Evolutionary conservation across 306 rosid species (phyloP).

Genomic region (Lathyrus aphaca): DNA sequence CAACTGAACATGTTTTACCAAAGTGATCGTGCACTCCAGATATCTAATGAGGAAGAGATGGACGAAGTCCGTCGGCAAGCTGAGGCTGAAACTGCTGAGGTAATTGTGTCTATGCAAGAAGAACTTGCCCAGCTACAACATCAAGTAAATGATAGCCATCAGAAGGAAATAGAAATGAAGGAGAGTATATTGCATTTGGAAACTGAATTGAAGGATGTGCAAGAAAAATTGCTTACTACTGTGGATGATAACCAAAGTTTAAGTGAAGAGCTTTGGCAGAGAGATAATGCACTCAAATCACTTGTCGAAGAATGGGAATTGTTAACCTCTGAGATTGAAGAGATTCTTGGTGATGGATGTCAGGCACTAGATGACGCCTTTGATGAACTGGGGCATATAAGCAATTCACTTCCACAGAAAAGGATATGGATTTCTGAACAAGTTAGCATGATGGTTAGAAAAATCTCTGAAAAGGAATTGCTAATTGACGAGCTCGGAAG

Average conservation of each 20-base stretch:
- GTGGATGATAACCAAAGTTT: constrained; percentile 58
- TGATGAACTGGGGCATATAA: constrained; percentile 62
- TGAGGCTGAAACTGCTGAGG: constrained; percentile 96
- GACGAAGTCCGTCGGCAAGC: constrained; percentile 80
- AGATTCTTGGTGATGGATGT: constrained; percentile 71
- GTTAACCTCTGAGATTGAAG: constrained; percentile 78
- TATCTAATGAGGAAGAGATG: constrained; percentile 85
- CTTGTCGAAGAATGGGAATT: constrained; percentile 74
- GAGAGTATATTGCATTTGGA: constrained; percentile 54
- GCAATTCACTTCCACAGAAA: constrained; percentile 75
- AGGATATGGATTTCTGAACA: constrained; percentile 96
- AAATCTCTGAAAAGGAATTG: constrained; percentile 76
- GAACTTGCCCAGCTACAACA: constrained; percentile 77
- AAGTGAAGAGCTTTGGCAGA: constrained; percentile 56
- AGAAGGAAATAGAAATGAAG: constrained; percentile 77
- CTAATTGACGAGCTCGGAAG: constrained; percentile 75
- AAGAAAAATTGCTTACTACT: constrained; percentile 52
- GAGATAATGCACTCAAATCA: constrained; percentile 54
- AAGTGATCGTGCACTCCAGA: constrained; percentile 77
- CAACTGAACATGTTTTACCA: constrained; percentile 69
- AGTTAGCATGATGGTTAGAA: constrained; percentile 62
- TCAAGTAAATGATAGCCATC: constrained; percentile 66
- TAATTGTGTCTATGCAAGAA: constrained; percentile 92
- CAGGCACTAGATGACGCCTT: constrained; percentile 72
- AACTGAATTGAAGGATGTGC: constrained; percentile 62